Base-by-base conservation (phyloP, 805 yeast genomes). In the Yarrowia phangngaensis region DNA sequence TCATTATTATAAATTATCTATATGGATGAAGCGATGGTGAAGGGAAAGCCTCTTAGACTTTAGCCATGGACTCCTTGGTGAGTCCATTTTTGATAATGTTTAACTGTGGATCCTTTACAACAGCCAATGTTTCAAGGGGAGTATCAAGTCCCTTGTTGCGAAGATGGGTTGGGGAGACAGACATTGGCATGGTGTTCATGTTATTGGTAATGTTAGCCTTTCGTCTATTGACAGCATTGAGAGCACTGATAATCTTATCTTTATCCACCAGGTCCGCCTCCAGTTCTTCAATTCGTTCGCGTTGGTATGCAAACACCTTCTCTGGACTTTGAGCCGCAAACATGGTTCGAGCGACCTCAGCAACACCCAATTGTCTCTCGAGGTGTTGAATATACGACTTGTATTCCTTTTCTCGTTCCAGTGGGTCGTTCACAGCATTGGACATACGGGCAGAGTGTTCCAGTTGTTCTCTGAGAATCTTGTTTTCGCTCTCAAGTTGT, bases 221-320 rank as follows among this genome's bases (percentile, higher is more conserved):
- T 24, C 82, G 71, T 57, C 79, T 73, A 26, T 78, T 72, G 2
- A 85, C 76, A 35, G 82, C 77, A 26, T 81, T 77, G 50, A 87
- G 67, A 1, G 90, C 87, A 52, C 75, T 77, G 51, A 88, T 84
- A 54, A 88, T 80, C 35, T 80, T 79, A 56, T 87, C 95, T 62
- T 87, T 88, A 54, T 83, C 84, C 35, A 74, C 72, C 28, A 84
- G 58, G 33, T 75, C 70, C 41, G 77, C 81, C 56, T 74, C 73
- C 55, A 89, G 68, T 43, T 80, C 86, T 36, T 65, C 57, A 11
- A 88, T 76, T 58, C 84, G 90, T 38, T 79, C 85, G 51, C 76
- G 80, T 55, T 80, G 81, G 33, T 80, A 84, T 53, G 70, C 70
- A 50, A 79, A 57, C 7, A 78, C 56, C 32, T 23, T 64, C 17